A percentile compares a stretch with the other conserved stretches of the same genome.
These are phyloP conservation scores for Tetracladium setigerum DNA, from an alignment of 495 filamentous ascomycete genomes.

Conservation along the genomic window DNA sequence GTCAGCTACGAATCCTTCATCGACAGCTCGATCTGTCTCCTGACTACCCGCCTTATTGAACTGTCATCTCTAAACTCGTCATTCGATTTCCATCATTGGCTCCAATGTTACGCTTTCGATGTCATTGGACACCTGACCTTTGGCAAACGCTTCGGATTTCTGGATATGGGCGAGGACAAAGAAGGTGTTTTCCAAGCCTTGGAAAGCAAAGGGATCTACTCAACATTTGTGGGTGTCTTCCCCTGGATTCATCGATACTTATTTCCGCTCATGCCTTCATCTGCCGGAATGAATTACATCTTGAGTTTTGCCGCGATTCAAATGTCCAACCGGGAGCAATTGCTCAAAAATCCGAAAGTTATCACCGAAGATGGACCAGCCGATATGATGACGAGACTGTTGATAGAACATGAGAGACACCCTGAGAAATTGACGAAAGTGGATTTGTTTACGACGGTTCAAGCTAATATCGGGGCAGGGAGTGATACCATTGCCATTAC, in stretches of 20 bases:
- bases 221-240: conserved; percentile 40
- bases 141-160: conserved; percentile 44
- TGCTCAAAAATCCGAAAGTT: conserved; percentile 6
- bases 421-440: conserved; percentile 42
- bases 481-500: conserved; percentile 49
- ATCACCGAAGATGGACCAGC: conserved; percentile 19
- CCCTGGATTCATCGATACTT: conserved; percentile 35
- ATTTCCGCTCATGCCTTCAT: conserved; percentile 30
- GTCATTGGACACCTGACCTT: conserved; percentile 52
- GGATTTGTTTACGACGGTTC: conserved; percentile 42
- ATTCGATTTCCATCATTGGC: conserved; percentile 44
- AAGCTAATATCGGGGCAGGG: conserved; percentile 47
- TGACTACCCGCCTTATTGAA: conserved; percentile 36
- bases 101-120: conserved; percentile 54
- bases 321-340: neutral
- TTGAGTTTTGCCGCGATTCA: conserved; percentile 29
- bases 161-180: conserved; percentile 43
- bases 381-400: conserved; percentile 38
- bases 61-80: conserved; percentile 25
- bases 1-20: conserved; percentile 48
- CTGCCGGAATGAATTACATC: conserved; percentile 36
- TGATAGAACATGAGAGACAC: conserved; percentile 34
- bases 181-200: conserved; percentile 37
- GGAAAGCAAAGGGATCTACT: conserved; percentile 32
- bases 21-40: conserved; percentile 41